Base-by-base conservation (phyloP, 2,329 filamentous ascomycete species). In the Fusarium nelsonii region DNA sequence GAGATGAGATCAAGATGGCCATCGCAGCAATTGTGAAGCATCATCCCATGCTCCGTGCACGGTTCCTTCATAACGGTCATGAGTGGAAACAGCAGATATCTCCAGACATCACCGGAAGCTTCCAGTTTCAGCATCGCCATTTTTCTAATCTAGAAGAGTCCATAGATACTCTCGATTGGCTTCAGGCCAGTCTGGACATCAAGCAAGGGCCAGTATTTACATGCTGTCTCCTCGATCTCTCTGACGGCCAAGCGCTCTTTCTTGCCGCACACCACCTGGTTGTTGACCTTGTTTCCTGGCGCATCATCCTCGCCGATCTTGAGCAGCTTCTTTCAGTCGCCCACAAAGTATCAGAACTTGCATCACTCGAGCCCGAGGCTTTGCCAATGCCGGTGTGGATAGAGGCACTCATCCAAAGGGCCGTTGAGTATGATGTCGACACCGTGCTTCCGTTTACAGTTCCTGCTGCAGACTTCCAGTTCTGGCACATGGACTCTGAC, bases 221-320 rank as follows among this genome's bases (percentile, higher is more conserved):
- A 14, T 44, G 50, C 8, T 39, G 26, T 16, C 48, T 51, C 6
- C 48, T 51, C 26, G 26, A 51, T 6, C 36, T 51, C 26, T 51
- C 26, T 7, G 54, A 50, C 11, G 36, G 36, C 1, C 40, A 45
- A 14, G 40, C 37, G 0, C 57, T 65, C 4, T 59, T 63, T 33
- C n/a, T 68, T 39, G 41, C 45, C 8, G 50, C 53, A 12, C 62
- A 68, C 11, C 65, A 68, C 12, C 51, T 68, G 28, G 49, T 65
- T 7, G 43, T 68, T 9, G 62, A 68, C n/a, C 49, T 68, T 20
- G 58, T 68, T 14, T 68, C 65, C 16, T 68, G 65, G 65, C 49
- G 62, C 4, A 16, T 50, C 4, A 44, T 65, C 9, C 45, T 68
- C 8, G 44, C 43, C 10, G 58, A 65, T 20, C 53, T 65, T 2